phyloP scores from a whole-genome alignment of 192 early-diverging fungal genomes.

The Glomus cerebriforme region DNA sequence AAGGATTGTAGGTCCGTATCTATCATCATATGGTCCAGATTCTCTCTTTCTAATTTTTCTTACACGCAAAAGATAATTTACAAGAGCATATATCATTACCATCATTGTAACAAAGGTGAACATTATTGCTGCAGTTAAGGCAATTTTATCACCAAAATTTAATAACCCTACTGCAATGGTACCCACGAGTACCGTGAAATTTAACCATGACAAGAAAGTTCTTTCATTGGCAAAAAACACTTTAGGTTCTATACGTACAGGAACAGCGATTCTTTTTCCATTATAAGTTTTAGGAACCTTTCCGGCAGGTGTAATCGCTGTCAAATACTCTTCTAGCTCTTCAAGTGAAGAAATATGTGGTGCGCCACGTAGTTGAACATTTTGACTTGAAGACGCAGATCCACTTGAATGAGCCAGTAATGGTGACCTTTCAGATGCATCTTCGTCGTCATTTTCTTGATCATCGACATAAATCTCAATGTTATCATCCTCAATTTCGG shows the following conservation, averaged over 20 bases:
- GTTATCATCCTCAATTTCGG: constrained; percentile 17
- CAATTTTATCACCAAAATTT: constrained; percentile 78
- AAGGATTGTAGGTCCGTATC: constrained; percentile 71
- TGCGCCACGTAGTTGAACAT: constrained; percentile 27
- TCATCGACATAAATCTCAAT: constrained; percentile 37
- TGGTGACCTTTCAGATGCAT: constrained; percentile 36
- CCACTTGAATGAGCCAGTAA: constrained; percentile 27
- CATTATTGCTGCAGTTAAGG: constrained; percentile 65
- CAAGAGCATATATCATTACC: constrained; percentile 80
- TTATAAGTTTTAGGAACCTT: constrained; percentile 36
- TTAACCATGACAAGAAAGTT: constrained; percentile 88
- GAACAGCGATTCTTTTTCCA: constrained; percentile 59
- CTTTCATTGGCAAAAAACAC: constrained; percentile 94
- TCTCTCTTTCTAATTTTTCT: constrained; percentile 75
- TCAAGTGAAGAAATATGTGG: constrained; percentile 25
- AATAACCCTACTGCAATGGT: constrained; percentile 73
- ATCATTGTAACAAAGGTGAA: constrained; percentile 73
- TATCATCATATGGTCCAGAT: constrained; percentile 79
- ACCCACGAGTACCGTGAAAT: constrained; percentile 73
- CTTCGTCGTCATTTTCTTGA: constrained; percentile 35
- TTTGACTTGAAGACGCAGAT: background rate
- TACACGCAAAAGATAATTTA: constrained; percentile 79
- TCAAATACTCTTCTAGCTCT: constrained; percentile 30
- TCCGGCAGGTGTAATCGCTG: constrained; percentile 18
- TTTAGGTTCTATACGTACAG: constrained; percentile 81